A percentile compares a stretch with the other conserved stretches of the same genome.
These are phyloP conservation scores for Aspergillus ochraceus DNA, from an alignment of 2,329 filamentous ascomycete species.

Conservation along the genomic window DNA sequence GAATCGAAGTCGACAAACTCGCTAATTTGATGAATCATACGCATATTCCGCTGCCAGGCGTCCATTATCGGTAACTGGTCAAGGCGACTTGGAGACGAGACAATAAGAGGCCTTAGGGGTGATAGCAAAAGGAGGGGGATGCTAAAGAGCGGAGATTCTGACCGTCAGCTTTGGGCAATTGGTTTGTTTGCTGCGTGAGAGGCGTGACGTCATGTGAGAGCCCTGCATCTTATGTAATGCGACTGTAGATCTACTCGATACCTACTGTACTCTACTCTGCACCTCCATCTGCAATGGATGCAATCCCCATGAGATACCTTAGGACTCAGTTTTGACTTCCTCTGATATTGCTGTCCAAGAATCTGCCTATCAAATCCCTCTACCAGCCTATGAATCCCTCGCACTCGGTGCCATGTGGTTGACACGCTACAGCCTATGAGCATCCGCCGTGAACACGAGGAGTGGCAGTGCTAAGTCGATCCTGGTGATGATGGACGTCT, in stretches of 20 bases:
- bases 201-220: slow-evolving; percentile 12
- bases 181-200: background rate
- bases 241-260: background rate
- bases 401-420: background rate
- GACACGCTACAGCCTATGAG: background rate
- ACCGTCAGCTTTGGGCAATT: background rate
- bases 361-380: background rate
- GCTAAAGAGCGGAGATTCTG: background rate
- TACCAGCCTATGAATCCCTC: background rate
- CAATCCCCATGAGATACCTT: too few species aligned
- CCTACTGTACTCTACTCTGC: too few species aligned
- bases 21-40: slow-evolving; percentile 28
- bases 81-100: background rate
- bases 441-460: background rate
- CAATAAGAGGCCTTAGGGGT: background rate
- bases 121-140: background rate
- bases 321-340: too few species aligned
- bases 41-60: slow-evolving; percentile 25
- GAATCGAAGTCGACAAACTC: slow-evolving; percentile 30
- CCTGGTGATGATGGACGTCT: background rate
- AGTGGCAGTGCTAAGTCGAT: background rate
- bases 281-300: background rate
- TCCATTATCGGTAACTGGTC: slow-evolving; percentile 16
- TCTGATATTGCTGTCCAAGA: background rate
- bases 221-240: background rate